Base-by-base conservation (phyloP, 2,329 filamentous ascomycete genomes). In the Lecanicillium sp. region DNA sequence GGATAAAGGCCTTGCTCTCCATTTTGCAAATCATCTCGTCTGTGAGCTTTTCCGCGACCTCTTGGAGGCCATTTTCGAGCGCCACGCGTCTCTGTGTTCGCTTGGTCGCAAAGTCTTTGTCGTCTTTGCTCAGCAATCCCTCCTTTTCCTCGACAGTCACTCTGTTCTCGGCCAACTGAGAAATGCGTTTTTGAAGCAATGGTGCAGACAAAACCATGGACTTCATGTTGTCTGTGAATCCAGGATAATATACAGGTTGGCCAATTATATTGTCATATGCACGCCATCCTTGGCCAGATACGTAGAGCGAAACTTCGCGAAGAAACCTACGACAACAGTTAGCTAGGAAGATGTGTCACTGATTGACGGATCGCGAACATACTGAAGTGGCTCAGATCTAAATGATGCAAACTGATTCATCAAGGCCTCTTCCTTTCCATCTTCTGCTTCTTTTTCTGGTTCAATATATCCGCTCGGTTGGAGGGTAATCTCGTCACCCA, bases 11-110 rank as follows among this genome's bases (percentile, higher is more conserved):
- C 57, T 89, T 94, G 68, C 83, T 94, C 62, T 98, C 92, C 73
- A 96, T 90, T 64, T 98, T 98, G 74, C 90, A 96, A 45, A 98
- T 95, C 92, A 98, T 96, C 46, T 83, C 78, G 55, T 95, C 87
- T 17, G 88, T 86, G 74, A 92, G 81, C 48, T 83, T 80, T 46
- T 92, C 86, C 4, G 86, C 84, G 4, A 95, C 81, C 54, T 95
- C 80, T 39, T 79, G 72, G 33, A 98, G 66, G 42, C 81, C 81
- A 28, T 70, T 68, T 53, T 88, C 80, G 40, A 96, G 76, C 50
- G 83, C 78, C 40, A 64, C 67, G 38, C 70, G 75, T 40, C 75
- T 67, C 45, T 71, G 72, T 4, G 64, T 63, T 40, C 71, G 68
- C 57, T 77, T 68, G 22, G 54, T 41, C 8, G 43, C 47, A 54